Base-by-base conservation (phyloP, 306 rosid species). In the Cajanus cajan region DNA sequence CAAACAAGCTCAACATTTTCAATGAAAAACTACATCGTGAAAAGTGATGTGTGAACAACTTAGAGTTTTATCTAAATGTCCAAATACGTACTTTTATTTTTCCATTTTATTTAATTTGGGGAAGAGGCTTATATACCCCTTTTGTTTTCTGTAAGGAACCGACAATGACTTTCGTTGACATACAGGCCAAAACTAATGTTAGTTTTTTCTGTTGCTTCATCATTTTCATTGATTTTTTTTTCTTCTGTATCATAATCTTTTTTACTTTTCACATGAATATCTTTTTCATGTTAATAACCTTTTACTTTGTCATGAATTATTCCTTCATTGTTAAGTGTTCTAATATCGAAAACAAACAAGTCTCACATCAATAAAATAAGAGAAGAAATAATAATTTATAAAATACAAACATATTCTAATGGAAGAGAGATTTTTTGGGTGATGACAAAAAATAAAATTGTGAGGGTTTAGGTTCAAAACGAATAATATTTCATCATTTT, bases 201-300 rank as follows among this genome's bases (percentile, higher is more conserved):
- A 66, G 71, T 66, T 66, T 40, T 66, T 66, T 66, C 71, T 19
- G 71, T 66, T 66, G 25, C 6, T 66, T 39, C 71, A 40, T 40
- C 71, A 66, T 40, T 66, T 40, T 66, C 51, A 18, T 65, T 18
- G 0, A 16, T 18, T 16, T 64, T 65, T 65, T 12, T 11, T 5
- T 64, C 25, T 34, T 15, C 28, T 16, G n/a, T n/a, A n/a, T 63
- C 8, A 1, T 37, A 37, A 36, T 6, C 36, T 16, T 9, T 37
- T 64, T 64, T 64, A 34, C 70, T 64, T 64, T 63, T 37, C 28
- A 18, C 8, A 34, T n/a, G 6, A 62, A 7, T 15, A 2, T 8
- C 12, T 65, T 62, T 64, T 65, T 13, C 31, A 34, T 64, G 70
- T 64, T 14, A 7, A 31, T n/a, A 15, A 4, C n/a, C n/a, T 37